These are phyloP conservation scores for Fusarium musae DNA, from an alignment of 2,329 filamentous ascomycete species.

Conservation along the genomic window DNA sequence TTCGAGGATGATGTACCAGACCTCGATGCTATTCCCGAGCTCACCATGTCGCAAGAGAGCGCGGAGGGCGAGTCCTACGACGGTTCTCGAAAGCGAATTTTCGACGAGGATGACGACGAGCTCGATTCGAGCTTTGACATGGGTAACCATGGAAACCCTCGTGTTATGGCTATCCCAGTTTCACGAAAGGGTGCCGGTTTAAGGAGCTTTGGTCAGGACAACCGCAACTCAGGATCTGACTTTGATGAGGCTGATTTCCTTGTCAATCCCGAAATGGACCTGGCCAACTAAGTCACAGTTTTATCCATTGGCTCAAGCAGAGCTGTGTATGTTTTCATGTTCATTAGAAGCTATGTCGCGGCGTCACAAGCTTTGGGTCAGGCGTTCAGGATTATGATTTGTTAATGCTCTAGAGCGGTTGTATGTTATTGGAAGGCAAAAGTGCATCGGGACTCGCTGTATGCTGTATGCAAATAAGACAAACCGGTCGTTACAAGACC, in stretches of 20 bases:
- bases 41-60: conserved; percentile 68
- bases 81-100: conserved; percentile 60
- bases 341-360: conserved; percentile 19
- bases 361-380: conserved; percentile 28
- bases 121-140: conserved; percentile 55
- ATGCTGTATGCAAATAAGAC: conserved; percentile 26
- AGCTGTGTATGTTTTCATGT: conserved; percentile 12
- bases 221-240: conserved; percentile 60
- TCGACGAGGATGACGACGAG: conserved; percentile 55
- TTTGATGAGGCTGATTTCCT: conserved; percentile 78
- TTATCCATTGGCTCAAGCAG: not conserved
- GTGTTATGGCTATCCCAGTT: conserved; percentile 62
- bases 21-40: conserved; percentile 56
- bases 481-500: conserved; percentile 20
- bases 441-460: conserved; percentile 21
- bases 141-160: conserved; percentile 52
- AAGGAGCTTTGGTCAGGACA: conserved; percentile 57
- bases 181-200: conserved; percentile 45
- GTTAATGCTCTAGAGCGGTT: conserved; percentile 36
- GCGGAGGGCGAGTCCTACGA: conserved; percentile 50
- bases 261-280: conserved; percentile 60
- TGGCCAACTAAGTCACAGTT: conserved; percentile 21
- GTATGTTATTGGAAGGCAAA: conserved; percentile 20
- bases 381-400: conserved; percentile 31
- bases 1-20: conserved; percentile 47